Evolutionary conservation across 345 rosid species (phyloP).

Genomic region (Gossypium herbaceum): DNA sequence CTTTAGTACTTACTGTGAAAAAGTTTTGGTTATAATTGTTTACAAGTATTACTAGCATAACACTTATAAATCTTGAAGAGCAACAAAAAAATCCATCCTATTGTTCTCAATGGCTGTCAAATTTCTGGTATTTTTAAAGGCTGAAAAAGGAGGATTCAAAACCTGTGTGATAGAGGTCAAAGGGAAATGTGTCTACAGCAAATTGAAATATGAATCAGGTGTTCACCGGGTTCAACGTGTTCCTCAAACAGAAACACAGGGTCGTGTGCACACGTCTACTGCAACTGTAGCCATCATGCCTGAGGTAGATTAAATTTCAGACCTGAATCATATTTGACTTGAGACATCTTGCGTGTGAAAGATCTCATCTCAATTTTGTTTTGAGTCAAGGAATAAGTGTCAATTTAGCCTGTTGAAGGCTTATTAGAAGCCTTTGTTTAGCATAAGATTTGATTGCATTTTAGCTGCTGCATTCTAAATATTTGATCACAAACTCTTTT

Average conservation of each 20-base stretch:
- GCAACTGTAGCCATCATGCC: conserved; percentile 99
- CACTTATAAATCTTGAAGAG: background rate
- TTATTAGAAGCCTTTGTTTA: background rate
- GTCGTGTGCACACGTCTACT: conserved; percentile 95
- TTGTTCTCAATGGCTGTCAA: conserved; percentile 15
- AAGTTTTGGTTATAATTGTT: background rate
- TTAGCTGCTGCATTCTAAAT: background rate
- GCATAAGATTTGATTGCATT: background rate
- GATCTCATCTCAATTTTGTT: background rate
- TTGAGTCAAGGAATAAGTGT: background rate
- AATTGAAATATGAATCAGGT: conserved; percentile 90
- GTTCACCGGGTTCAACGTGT: conserved; percentile 96
- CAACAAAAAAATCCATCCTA: conserved; percentile 1
- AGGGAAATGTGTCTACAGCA: conserved; percentile 88
- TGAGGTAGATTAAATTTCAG: conserved; percentile 47
- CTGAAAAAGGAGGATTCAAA: conserved; percentile 95
- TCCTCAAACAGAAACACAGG: conserved; percentile 94
- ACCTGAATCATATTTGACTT: background rate
- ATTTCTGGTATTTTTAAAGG: conserved; percentile 38
- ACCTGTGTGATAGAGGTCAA: conserved; percentile 87
- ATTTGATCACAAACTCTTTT: background rate
- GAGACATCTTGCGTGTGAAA: conserved; percentile 4
- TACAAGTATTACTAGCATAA: background rate
- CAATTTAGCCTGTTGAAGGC: background rate
- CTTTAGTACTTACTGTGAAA: background rate